Percentiles rank a stretch among this genome's conserved stretches.
phyloP scores from a whole-genome alignment of 2,329 filamentous ascomycete species.

The Sphaerostilbella broomeana region DNA sequence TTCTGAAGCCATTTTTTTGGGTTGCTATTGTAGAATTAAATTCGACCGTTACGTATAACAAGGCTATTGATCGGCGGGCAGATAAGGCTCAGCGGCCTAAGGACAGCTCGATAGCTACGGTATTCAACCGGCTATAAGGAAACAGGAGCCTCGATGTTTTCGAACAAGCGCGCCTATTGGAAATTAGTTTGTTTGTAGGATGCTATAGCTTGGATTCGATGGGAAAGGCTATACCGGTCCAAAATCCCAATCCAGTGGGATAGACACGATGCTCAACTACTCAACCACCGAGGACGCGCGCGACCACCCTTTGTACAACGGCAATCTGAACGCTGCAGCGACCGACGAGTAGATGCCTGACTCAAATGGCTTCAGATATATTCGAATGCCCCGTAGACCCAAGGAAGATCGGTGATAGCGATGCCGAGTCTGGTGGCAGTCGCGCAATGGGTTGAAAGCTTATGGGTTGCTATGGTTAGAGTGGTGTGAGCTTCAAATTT shows the following conservation, averaged over 20 bases:
- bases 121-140: constrained; percentile 1
- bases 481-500: constrained; percentile 9
- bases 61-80: background rate
- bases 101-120: too few species aligned
- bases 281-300: constrained; percentile 7
- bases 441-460: constrained; percentile 6
- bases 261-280: constrained; percentile 1
- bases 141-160: background rate
- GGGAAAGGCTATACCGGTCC: constrained; percentile 1
- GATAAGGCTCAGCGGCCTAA: too few species aligned
- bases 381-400: too few species aligned
- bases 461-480: constrained; percentile 5
- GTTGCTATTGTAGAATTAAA: constrained; percentile 12
- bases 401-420: too few species aligned
- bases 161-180: constrained; percentile 2
- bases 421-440: too few species aligned
- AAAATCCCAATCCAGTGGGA: background rate
- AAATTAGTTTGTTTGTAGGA: background rate
- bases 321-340: too few species aligned
- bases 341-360: too few species aligned
- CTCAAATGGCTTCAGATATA: too few species aligned
- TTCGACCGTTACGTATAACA: constrained; percentile 2
- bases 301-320: too few species aligned
- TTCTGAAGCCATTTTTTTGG: constrained; percentile 33
- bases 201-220: background rate